Base-by-base conservation (phyloP, 2,329 filamentous ascomycete genomes). In the Stachybotrys elegans region DNA sequence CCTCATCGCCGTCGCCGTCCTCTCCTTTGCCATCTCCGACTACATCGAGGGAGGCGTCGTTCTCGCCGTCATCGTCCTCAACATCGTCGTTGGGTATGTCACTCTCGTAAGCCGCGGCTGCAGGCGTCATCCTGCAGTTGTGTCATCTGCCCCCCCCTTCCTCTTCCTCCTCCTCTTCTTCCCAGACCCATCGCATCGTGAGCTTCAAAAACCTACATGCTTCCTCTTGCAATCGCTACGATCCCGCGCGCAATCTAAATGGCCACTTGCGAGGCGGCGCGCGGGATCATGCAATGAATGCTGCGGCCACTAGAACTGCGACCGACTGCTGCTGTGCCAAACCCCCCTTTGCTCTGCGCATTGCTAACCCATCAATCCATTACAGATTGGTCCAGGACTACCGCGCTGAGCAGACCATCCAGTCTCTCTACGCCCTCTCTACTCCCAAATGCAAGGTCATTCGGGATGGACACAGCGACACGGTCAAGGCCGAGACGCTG, bases 1-100 rank as follows among this genome's bases (percentile, higher is more conserved):
- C 50, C 80, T 90, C 54, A 72, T 89, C 53, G 80, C 87, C 57
- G 85, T 86, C 57, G 88, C 87, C 80, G 81, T 79, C 47, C 69
- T 81, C 47, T 81, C 78, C 40, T 85, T 83, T 66, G 78, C 74
- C 60, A 85, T 84, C 53, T 57, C 72, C 54, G 82, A 83, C 60
- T 83, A 74, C 57, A 73, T 82, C 59, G 80, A 84, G 68, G 80
- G 73, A 50, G 75, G 73, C 52, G 79, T 84, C 49, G 79, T 84
- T 51, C 69, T 77, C 44, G 78, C 78, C 54, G 80, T 84, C 57
- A 83, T 84, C 58, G 57, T 78, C 56, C 76, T 86, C 58, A 86
- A 86, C 67, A 83, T 84, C 47, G 65, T 80, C 53, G 79, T 84
- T 54, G 81, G 80, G 74, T 81, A 66, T 60, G 73, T 68, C 32